Evolutionary conservation across 306 rosid species (phyloP).

Genomic region (Quercus aquifolioides): DNA sequence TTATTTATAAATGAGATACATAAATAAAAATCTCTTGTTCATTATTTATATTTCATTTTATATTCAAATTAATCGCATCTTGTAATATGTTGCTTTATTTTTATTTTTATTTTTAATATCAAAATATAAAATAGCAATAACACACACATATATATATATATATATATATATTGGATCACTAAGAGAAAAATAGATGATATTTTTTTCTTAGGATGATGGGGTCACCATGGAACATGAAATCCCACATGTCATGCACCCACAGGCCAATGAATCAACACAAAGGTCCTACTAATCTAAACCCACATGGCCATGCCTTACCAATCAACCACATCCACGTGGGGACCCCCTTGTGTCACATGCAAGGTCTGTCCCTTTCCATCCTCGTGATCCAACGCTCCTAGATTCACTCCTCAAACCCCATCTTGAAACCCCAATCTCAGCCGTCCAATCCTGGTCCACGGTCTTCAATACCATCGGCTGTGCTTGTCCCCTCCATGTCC

Average conservation of each 20-base stretch:
- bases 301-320: conserved; percentile 46
- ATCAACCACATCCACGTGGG: conserved; percentile 45
- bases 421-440: conserved; percentile 17
- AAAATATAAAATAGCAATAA: no score
- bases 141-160: no score
- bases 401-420: conserved; percentile 14
- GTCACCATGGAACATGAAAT: conserved; percentile 18
- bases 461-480: conserved; percentile 30
- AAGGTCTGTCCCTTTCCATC: conserved; percentile 6
- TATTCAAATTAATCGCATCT: no score
- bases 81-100: no score
- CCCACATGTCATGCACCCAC: conserved; percentile 25
- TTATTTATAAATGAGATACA: no score
- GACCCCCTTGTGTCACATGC: conserved; percentile 43
- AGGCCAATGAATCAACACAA: background rate
- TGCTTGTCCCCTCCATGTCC: conserved; percentile 43
- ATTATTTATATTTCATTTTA: no score
- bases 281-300: conserved; percentile 18
- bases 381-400: conserved; percentile 41
- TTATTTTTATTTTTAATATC: no score
- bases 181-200: background rate
- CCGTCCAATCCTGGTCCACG: conserved; percentile 46
- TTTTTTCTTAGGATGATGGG: background rate
- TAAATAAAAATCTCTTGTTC: no score
- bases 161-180: no score